A percentile compares a stretch with the other conserved stretches of the same genome.
Conservation (phyloP, 1,284 basidiomycete species). For the Tylopilus sp. region DNA sequence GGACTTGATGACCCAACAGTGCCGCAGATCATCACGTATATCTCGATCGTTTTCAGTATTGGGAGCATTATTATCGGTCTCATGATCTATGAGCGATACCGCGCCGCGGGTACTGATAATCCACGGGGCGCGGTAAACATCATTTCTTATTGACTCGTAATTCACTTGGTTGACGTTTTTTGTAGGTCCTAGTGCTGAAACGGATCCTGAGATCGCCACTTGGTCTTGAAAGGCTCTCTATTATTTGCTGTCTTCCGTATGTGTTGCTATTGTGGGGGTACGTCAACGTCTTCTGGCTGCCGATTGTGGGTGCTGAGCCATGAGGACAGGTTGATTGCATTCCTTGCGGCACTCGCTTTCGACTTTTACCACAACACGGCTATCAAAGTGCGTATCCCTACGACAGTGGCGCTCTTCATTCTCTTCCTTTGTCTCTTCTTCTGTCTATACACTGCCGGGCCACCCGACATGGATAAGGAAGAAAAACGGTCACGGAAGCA, state of each 20-base stretch:
- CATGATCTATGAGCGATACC: constrained; percentile 44
- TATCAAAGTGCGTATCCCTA: constrained; percentile 38
- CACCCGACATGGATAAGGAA: constrained; percentile 32
- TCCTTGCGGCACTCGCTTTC: constrained; percentile 34
- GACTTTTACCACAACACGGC: constrained; percentile 34
- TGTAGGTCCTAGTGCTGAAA: constrained; percentile 37
- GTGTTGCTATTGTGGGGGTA: constrained; percentile 44
- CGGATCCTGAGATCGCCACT: constrained; percentile 37
- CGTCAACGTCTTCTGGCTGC: constrained; percentile 2
- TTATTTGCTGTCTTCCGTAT: constrained; percentile 45
- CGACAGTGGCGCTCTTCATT: constrained; percentile 31
- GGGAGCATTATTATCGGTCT: constrained; percentile 44
- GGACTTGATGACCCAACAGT: constrained; percentile 21
- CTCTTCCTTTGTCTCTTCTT: constrained; percentile 31
- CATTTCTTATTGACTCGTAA: not conserved
- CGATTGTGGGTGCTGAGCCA: constrained; percentile 2
- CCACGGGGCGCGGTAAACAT: constrained; percentile 40
- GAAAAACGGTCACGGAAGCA: constrained; percentile 6
- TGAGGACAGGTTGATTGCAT: constrained; percentile 33
- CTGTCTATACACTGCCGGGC: constrained; percentile 33
- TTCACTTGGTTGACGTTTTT: constrained; percentile 6
- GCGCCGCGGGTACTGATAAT: constrained; percentile 45
- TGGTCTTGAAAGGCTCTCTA: constrained; percentile 40
- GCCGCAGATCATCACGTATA: constrained; percentile 40
- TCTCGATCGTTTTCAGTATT: constrained; percentile 42